Evolutionary conservation across 2,329 filamentous ascomycete species (phyloP), one percentile per base, ranked within the genome.

Genomic region (Chalaropsis ovoidea): DNA sequence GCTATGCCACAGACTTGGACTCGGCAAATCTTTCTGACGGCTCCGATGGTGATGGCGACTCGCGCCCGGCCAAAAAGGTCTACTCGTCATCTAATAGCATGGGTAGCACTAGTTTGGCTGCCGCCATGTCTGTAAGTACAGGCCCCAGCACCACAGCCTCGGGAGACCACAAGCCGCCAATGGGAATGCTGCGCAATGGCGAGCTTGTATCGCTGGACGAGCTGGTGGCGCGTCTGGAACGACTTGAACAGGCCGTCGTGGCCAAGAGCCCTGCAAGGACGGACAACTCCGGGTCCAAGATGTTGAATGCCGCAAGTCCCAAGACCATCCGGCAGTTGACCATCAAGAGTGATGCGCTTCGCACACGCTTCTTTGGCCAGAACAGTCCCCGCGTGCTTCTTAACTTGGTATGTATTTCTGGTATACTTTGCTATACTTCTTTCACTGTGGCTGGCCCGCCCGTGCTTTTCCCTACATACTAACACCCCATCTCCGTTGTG

Each of bases 331-430:
- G 79, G 42, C 78, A 79, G 8, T 70, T 83, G 65, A 78, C 77
- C 2, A 76, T 82, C 63, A 82, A 82, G 70, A 70, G 72, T 66
- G 79, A 77, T 15, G 77, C 76, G 15, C 69, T 77, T 65, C 73
- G 77, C 63, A 82, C 80, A 19, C 76, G 80, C 15, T 80, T 79
- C 66, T 81, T 82, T 68, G 81, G 81, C 0, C 80, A 82, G 69
- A 81, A 77, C 67, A 81, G 78, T 70, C 77, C 79, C 22, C 77
- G 80, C 35, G 80, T 82, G 41, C 71, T 83, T 64, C 70, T 83
- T 15, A 82, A 83, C 68, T 71, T 83, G 71, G 80, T 82, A 74
- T 72, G 76, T 71, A 62, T 58, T 3, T 62, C 15, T 63, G 10
- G 19, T 43, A 15, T 27, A n/a, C 5, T 58, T 5, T 8, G 27